phyloP scores from a whole-genome alignment of 495 filamentous ascomycete genomes.

The Halenospora varia region DNA sequence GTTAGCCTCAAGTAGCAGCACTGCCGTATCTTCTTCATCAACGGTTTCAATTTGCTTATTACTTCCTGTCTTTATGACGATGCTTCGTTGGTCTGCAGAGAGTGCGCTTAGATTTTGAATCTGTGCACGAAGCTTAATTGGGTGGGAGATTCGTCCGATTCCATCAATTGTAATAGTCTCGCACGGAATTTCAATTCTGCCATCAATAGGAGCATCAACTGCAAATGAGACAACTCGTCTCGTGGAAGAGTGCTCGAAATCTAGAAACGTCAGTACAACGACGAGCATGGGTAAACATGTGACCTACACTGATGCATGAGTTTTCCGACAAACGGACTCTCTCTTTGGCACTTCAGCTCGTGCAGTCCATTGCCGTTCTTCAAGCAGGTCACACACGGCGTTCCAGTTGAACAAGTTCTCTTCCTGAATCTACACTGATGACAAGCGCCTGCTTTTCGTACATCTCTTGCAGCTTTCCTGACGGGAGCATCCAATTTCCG shows the following conservation, averaged over 20 bases:
- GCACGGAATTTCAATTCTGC: not conserved
- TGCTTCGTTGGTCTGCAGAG: not conserved
- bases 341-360: conserved; percentile 18
- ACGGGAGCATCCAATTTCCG: conserved; percentile 15
- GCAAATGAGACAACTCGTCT: conserved; percentile 11
- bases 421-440: conserved; percentile 22
- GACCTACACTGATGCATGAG: conserved; percentile 19
- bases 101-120: not conserved
- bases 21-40: not conserved
- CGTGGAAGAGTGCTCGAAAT: conserved; percentile 16
- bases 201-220: not conserved
- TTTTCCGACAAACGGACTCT: conserved; percentile 17
- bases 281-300: not conserved
- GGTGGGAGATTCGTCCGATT: conserved; percentile 9
- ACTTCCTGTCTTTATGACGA: conserved; percentile 1
- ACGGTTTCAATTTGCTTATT: not conserved
- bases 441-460: conserved; percentile 16
- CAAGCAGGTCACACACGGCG: conserved; percentile 15
- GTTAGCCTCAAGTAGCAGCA: conserved; percentile 8
- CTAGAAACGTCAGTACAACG: conserved; percentile 5
- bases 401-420: conserved; percentile 18
- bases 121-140: conserved; percentile 6
- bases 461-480: conserved; percentile 17
- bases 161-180: conserved; percentile 13
- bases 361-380: conserved; percentile 15